Percentiles rank a stretch among this genome's conserved stretches.
Evolutionary conservation across 352 stramenopile genomes (phyloP).

Genomic region (Globisporangium uncinulatum): DNA sequence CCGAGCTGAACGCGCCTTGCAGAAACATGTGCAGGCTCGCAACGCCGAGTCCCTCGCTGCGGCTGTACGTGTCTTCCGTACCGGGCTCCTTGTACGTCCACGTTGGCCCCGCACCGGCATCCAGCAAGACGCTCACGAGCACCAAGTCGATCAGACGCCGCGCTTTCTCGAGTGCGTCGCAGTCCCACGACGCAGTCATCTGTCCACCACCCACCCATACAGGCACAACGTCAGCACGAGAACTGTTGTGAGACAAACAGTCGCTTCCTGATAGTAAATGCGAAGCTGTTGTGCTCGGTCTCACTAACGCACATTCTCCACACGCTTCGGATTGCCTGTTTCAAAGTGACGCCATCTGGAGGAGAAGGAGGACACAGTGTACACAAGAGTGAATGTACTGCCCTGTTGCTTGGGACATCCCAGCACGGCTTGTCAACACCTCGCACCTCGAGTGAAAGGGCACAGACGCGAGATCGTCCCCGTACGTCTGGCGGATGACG

Average conservation of each 20-base stretch:
- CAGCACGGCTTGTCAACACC: no score
- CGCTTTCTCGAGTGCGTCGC: conserved; percentile 44
- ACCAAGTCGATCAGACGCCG: conserved; percentile 69
- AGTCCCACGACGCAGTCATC: conserved; percentile 44
- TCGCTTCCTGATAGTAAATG: no score
- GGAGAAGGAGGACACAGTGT: not conserved
- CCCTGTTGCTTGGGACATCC: no score
- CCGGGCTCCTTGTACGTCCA: conserved; percentile 72
- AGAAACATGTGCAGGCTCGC: conserved; percentile 86
- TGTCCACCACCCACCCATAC: conserved; percentile 10
- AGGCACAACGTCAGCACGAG: no score
- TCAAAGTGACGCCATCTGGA: conserved; percentile 80
- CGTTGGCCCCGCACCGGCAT: conserved; percentile 58
- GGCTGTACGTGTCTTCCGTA: conserved; percentile 58
- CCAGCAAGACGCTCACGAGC: conserved; percentile 73
- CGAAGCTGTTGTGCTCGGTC: no score
- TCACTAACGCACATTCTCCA: conserved; percentile 26
- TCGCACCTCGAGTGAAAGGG: conserved; percentile 71
- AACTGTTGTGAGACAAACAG: no score
- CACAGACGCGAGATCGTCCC: conserved; percentile 41
- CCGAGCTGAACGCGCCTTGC: conserved; percentile 58
- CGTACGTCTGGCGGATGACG: conserved; percentile 53
- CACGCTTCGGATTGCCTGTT: conserved; percentile 56
- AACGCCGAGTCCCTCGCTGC: conserved; percentile 77
- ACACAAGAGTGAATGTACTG: not conserved